Evolutionary conservation across 1,284 basidiomycete genomes (phyloP).

Genomic region (Melampsora americana): DNA sequence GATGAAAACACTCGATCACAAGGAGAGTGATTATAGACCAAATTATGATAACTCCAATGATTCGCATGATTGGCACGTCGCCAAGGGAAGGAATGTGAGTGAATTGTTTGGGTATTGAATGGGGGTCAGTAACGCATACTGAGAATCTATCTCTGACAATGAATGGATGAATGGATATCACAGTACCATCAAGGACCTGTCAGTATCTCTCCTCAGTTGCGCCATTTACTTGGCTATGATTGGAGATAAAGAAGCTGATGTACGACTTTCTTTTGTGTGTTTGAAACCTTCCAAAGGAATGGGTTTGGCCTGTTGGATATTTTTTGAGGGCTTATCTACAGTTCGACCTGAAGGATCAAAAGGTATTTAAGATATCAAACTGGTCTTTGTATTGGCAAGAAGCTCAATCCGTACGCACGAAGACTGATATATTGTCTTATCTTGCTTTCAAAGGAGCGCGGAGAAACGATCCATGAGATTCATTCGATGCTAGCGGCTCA

Average conservation of each 20-base stretch:
- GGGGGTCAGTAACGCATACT: neutral
- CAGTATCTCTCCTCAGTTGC: constrained; percentile 5
- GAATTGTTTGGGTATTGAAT: neutral
- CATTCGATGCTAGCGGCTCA: constrained; percentile 68
- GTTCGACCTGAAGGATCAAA: constrained; percentile 68
- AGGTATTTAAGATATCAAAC: constrained; percentile 49
- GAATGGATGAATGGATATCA: too few species aligned
- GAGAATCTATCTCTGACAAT: neutral
- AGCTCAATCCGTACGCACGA: neutral
- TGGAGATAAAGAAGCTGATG: neutral
- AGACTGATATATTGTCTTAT: constrained; percentile 15
- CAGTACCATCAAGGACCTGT: constrained; percentile 59
- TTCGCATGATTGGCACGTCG: constrained; percentile 70
- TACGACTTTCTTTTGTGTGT: too few species aligned
- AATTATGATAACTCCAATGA: constrained; percentile 90
- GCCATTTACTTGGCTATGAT: neutral
- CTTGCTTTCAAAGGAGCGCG: constrained; percentile 61
- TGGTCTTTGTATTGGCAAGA: neutral
- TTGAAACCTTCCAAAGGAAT: constrained; percentile 64
- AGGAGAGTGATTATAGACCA: constrained; percentile 76
- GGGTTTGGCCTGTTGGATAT: constrained; percentile 63
- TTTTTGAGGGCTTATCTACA: constrained; percentile 87
- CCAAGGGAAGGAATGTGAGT: constrained; percentile 74
- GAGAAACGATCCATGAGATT: constrained; percentile 72
- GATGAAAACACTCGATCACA: constrained; percentile 87